Evolutionary conservation across 2,329 filamentous ascomycete genomes (phyloP), one percentile per base, ranked within the genome.

Genomic region (Pseudogymnoascus sp.): DNA sequence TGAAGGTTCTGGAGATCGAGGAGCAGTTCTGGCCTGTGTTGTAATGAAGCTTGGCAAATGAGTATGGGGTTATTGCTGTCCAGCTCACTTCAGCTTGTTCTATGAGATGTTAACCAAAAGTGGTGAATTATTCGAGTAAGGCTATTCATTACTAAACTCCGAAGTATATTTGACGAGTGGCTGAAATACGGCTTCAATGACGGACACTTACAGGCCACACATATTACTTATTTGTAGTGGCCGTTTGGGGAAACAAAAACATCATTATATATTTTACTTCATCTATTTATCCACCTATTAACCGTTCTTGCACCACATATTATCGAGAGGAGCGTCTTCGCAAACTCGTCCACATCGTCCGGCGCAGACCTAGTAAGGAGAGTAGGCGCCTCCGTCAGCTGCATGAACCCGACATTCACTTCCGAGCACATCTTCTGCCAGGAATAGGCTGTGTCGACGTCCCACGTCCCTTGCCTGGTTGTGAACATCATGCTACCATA

Each of bases 21-120:
- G 77, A 79, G 68, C 73, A 74, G 1, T 88, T 87, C 70, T 87
- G 84, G 85, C 84, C 84, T 0, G 69, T 68, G 16, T 66, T 77
- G 33, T 47, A 61, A 33, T 19, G n/a, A 33, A 19, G 29, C n/a
- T 56, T 56, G 50, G 13, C n/a, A 13, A 50, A 29, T 50, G 3
- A 29, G 21, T 50, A 21, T 26, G 11, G 14, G 11, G 6, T 50
- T 50, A 29, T 50, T 29, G 14, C 44, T 29, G n/a, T 29, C 3
- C 14, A 29, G n/a, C 14, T 6, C 14, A 16, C 44, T 50, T 50
- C 6, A n/a, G n/a, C 24, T 50, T 50, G 26, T 24, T 47, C 24
- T 7, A 11, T 19, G 21, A 47, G 42, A 7, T 50, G 44, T 14
- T n/a, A 50, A 29, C 6, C 24, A 19, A 19, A 19, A 19, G 19